phyloP scores from a whole-genome alignment of 2,329 filamentous ascomycete genomes.

The Aspergillus vadensis region DNA sequence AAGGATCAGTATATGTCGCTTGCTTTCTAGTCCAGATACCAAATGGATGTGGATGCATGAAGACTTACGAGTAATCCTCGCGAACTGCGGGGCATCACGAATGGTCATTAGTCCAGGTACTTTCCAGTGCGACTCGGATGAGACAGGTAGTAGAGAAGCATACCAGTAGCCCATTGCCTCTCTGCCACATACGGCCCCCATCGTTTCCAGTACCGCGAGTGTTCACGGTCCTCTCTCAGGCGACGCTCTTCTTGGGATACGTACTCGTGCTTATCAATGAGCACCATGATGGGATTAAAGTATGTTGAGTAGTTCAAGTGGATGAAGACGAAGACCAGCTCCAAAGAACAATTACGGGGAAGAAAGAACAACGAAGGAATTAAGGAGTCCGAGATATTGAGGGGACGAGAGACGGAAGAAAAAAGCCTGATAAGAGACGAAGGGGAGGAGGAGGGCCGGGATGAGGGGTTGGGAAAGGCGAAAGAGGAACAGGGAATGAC shows the following conservation, averaged over 20 bases:
- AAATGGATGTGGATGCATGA: not conserved
- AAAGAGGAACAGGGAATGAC: slow-evolving; percentile 4
- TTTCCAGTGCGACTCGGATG: slow-evolving; percentile 1
- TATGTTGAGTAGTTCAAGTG: not conserved
- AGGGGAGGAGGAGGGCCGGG: not conserved
- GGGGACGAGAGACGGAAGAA: slow-evolving; percentile 3
- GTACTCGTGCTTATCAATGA: slow-evolving; percentile 84
- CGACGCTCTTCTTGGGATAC: slow-evolving; percentile 88
- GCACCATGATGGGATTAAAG: slow-evolving; percentile 66
- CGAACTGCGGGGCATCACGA: slow-evolving; percentile 59
- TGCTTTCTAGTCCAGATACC: not conserved
- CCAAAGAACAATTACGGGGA: not conserved
- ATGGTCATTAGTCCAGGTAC: slow-evolving; percentile 27
- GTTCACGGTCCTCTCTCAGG: slow-evolving; percentile 79
- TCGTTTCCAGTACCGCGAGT: slow-evolving; percentile 94
- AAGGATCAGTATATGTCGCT: slow-evolving; percentile 3
- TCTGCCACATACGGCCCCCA: slow-evolving; percentile 95
- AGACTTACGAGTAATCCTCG: slow-evolving; percentile 80
- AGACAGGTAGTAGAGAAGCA: slow-evolving; percentile 29
- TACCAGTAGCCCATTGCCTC: slow-evolving; percentile 92
- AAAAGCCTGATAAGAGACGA: not conserved
- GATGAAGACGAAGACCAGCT: not conserved
- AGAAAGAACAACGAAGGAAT: no score
- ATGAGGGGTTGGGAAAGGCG: not conserved
- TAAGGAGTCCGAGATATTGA: no score